Evolutionary conservation across 108 stramenopile species (phyloP).

Genomic region (Cyclotella atomus): DNA sequence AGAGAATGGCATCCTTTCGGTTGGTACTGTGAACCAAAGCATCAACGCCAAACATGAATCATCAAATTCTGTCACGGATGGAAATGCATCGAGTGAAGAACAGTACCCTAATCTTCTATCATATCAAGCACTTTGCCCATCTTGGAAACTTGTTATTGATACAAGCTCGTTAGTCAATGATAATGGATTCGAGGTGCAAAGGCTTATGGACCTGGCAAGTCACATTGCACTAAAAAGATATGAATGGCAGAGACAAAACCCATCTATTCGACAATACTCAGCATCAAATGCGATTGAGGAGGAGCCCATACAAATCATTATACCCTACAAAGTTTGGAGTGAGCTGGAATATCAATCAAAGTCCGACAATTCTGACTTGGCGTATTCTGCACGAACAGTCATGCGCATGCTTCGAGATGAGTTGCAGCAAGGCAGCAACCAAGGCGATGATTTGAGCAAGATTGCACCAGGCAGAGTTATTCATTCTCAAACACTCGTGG

Average conservation of each 20-base stretch:
- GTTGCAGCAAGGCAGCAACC: background rate
- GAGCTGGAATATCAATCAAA: conserved; percentile 28
- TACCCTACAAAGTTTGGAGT: conserved; percentile 16
- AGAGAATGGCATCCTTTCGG: background rate
- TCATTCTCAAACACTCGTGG: conserved; percentile 10
- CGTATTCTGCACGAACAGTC: conserved; percentile 5
- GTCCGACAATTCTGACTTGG: background rate
- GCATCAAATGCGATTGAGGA: background rate
- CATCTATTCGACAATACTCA: background rate
- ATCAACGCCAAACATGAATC: background rate
- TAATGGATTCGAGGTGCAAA: conserved; percentile 5
- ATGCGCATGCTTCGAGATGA: conserved; percentile 24
- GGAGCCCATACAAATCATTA: conserved; percentile 13
- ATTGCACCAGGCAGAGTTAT: background rate
- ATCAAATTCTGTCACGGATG: too few species aligned
- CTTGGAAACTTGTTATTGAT: conserved; percentile 19
- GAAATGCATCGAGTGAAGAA: background rate
- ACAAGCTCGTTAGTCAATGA: conserved; percentile 17
- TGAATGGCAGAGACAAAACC: background rate
- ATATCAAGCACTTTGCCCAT: background rate
- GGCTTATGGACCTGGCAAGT: conserved; percentile 11
- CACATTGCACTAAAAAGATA: background rate
- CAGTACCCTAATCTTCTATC: background rate
- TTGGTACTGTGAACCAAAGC: background rate
- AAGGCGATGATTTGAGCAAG: background rate